Conservation (phyloP, 176 grass and related monocot species). For the Triticum urartu region DNA sequence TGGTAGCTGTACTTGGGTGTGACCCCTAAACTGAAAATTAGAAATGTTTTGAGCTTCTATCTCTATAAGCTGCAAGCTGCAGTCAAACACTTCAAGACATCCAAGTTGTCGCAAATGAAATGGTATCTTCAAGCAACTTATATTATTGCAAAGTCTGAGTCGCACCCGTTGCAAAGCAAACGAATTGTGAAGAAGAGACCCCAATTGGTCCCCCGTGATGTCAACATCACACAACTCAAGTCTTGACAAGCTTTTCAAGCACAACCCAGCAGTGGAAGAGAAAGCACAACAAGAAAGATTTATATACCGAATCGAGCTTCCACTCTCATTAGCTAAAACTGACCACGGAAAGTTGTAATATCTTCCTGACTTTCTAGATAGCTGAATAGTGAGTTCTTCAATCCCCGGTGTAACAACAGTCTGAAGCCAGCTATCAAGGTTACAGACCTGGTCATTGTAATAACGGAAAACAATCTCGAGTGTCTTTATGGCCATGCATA, state of each 20-base stretch:
- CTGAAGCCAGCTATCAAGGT: slow-evolving; percentile 10
- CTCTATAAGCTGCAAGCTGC: background rate
- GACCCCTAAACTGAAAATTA: background rate
- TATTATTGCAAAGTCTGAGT: background rate
- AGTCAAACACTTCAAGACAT: background rate
- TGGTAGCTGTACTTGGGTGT: background rate
- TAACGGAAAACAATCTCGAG: background rate
- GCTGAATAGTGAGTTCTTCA: slow-evolving; percentile 4
- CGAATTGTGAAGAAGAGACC: background rate
- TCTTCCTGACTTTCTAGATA: too few species aligned
- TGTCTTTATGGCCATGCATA: background rate
- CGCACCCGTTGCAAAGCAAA: background rate
- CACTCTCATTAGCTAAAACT: background rate
- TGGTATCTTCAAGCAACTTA: slow-evolving; percentile 7
- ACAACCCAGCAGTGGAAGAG: background rate
- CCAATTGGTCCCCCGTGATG: background rate
- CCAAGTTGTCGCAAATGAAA: background rate
- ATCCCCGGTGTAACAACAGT: background rate
- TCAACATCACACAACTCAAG: background rate
- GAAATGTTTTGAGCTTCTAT: background rate
- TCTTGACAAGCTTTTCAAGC: background rate
- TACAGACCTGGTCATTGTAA: background rate
- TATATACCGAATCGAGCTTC: background rate
- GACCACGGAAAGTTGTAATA: slow-evolving; percentile 8
- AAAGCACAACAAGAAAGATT: background rate